A percentile compares a stretch with the other conserved stretches of the same genome.
These are phyloP conservation scores for Leccinum barrowsii DNA, from an alignment of 768 basidiomycete species.

Conservation along the genomic window DNA sequence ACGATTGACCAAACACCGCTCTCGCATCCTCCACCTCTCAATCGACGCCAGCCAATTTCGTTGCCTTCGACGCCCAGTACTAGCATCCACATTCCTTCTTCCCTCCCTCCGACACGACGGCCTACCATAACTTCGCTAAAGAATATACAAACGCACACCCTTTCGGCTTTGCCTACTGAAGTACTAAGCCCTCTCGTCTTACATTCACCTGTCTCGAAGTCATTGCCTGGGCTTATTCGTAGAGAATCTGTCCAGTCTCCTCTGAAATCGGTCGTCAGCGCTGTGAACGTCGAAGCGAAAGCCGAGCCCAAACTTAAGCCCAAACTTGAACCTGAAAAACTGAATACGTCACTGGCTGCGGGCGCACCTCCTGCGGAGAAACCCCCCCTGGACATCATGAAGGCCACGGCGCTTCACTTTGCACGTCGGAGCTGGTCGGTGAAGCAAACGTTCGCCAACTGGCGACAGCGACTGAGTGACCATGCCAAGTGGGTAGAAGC, in stretches of 20 bases:
- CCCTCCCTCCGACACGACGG: conserved; percentile 13
- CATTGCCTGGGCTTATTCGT: conserved; percentile 14
- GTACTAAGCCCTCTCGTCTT: conserved; percentile 31
- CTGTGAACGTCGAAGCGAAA: conserved; percentile 9
- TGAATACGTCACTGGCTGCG: neutral
- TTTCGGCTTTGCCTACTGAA: conserved; percentile 25
- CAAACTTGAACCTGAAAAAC: conserved; percentile 4
- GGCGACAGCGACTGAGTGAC: conserved; percentile 45
- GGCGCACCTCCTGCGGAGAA: conserved; percentile 8
- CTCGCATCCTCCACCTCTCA: conserved; percentile 27
- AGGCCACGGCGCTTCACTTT: conserved; percentile 43
- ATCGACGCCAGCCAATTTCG: conserved; percentile 30
- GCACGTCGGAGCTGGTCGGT: conserved; percentile 38
- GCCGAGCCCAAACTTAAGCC: conserved; percentile 3
- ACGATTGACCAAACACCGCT: conserved; percentile 10
- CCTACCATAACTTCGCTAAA: conserved; percentile 20
- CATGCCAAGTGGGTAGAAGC: conserved; percentile 60
- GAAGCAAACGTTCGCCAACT: conserved; percentile 40
- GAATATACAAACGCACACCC: conserved; percentile 23
- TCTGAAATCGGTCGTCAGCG: conserved; percentile 16
- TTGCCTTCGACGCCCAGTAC: conserved; percentile 33
- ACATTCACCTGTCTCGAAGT: conserved; percentile 24
- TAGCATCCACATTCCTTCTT: conserved; percentile 14
- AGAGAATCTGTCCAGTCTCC: conserved; percentile 26
- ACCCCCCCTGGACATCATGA: conserved; percentile 27